Conservation (phyloP, 352 stramenopile genomes). For the Phytophthora multivora region DNA sequence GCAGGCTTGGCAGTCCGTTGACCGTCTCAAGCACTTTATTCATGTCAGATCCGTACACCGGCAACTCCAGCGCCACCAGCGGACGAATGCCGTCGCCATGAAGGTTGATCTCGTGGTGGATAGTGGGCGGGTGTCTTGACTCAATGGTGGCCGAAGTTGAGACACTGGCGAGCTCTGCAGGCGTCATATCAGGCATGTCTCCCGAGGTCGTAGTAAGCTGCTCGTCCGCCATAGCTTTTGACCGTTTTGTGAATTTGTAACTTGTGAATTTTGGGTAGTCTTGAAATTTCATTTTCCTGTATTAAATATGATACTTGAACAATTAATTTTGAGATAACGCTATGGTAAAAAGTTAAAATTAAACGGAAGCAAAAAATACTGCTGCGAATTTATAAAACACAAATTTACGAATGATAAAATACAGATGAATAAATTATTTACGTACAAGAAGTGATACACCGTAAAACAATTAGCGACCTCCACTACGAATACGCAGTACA, state of each 20-base stretch:
- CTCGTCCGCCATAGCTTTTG: constrained; percentile 36
- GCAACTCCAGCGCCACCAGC: constrained; percentile 70
- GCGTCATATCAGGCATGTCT: background rate
- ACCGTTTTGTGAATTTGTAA: constrained; percentile 2
- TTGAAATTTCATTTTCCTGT: background rate
- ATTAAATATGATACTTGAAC: background rate
- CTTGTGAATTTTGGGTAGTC: background rate
- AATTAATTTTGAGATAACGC: background rate
- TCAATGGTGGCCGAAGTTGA: constrained; percentile 4
- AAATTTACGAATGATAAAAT: constrained; percentile 1
- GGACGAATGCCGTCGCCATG: constrained; percentile 38
- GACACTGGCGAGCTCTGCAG: constrained; percentile 6
- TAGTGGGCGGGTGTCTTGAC: background rate
- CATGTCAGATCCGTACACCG: constrained; percentile 59
- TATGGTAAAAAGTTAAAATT: background rate
- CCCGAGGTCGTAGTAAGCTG: constrained; percentile 4
- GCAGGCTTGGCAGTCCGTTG: constrained; percentile 56
- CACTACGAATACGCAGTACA: background rate
- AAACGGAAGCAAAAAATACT: background rate
- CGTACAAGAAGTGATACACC: constrained; percentile 18
- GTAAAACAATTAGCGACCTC: constrained; percentile 15
- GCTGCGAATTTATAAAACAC: background rate
- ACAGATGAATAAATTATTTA: constrained; percentile 27
- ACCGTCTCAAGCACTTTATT: constrained; percentile 61
- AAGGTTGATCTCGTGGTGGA: constrained; percentile 38